Base-by-base conservation (phyloP, 805 yeast genomes). In the Limtongia smithiae region DNA sequence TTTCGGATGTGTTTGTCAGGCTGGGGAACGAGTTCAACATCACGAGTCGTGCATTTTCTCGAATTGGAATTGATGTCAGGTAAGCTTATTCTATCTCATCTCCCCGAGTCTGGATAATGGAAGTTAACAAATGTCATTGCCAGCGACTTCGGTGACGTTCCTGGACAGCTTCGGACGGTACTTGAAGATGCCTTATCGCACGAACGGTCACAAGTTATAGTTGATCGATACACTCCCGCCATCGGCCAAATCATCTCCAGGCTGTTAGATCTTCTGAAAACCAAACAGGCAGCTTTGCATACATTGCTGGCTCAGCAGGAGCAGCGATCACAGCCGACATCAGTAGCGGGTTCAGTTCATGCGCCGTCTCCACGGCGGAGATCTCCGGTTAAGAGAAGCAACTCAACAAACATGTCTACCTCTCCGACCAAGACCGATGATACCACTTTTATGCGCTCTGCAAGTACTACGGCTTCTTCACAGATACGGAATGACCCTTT, bases 1-100 rank as follows among this genome's bases (percentile, higher is more conserved):
- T 93, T 2, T 87, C 96, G 1, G 87, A 89, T 60, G 85, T 89
- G 2, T 93, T 88, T 65, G 98, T 93, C 14, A 83, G 80, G 57
- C 75, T 93, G 25, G 98, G 98, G 0, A 93, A 90, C 62, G 97
- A 91, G 66, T 93, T 89, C 72, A 82, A 91, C 59, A 79, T 85
- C 2, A 86, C 94, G 0, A 81, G 90, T 20, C 76, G 87, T 51
- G 85, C 94, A 2, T 90, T 91, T 65, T 70, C 81, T 4, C 75
- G 75, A 48, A 83, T 87, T 2, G 95, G 95, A 0, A 80, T 93
- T 3, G 90, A 85, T 57, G 83, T 84, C 7, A 55, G 53, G 57
- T 58, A 36, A n/a, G 52, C 40, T 8, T 4, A 15, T 28, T 25
- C n/a, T 7, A 14, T 22, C n/a, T 30, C 24, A 9, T n/a, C 20